A percentile compares a stretch with the other conserved stretches of the same genome.
phyloP scores from a whole-genome alignment of 2,329 filamentous ascomycete species.

The Colletotrichum gloeosporioides region DNA sequence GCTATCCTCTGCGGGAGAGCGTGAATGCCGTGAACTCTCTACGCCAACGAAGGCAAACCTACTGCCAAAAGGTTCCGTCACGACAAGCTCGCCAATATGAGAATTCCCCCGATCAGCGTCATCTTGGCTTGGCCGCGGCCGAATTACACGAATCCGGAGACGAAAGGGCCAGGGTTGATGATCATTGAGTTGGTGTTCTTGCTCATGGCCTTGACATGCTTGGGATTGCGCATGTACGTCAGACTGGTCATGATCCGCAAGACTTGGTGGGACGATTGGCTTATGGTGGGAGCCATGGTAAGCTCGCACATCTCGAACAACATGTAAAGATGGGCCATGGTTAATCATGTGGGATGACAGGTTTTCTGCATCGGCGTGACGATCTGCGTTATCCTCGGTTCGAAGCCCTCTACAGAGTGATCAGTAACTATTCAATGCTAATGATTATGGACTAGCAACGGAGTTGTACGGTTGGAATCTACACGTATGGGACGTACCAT shows the following conservation, averaged over 20 bases:
- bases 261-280: conserved; percentile 43
- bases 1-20: neutral
- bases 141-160: neutral
- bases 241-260: conserved; percentile 36
- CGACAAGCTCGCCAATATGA: neutral
- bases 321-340: neutral
- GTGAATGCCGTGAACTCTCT: neutral
- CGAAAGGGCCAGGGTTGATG: conserved; percentile 32
- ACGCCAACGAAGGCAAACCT: neutral
- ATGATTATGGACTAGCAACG: conserved; percentile 23
- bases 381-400: conserved; percentile 35
- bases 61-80: neutral
- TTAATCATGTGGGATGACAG: conserved; percentile 16
- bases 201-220: conserved; percentile 36
- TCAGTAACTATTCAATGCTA: neutral
- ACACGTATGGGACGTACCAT: conserved; percentile 41
- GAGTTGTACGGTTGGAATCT: conserved; percentile 41
- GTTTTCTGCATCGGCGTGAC: conserved; percentile 38
- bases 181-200: conserved; percentile 41
- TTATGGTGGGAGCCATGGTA: conserved; percentile 45
- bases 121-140: neutral
- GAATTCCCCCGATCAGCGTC: neutral
- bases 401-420: neutral
- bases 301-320: neutral
- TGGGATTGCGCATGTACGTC: conserved; percentile 43